These are phyloP conservation scores for Dictyostelium gargantuum DNA, from an alignment of 208 protist species.

Conservation along the genomic window DNA sequence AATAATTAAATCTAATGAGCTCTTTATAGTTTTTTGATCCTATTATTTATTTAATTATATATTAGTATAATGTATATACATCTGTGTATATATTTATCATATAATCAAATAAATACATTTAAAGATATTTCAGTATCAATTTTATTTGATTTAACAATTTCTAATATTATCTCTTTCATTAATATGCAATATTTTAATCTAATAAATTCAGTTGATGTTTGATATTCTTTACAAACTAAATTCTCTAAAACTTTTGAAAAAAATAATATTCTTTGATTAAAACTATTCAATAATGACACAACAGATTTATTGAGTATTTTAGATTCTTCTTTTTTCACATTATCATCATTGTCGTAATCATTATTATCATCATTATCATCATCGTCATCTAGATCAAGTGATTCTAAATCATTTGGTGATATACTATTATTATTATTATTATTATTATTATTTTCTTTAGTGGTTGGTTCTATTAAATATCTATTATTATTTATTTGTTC, in stretches of 20 bases:
- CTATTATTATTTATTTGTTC: background rate
- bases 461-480: background rate
- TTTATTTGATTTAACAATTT: background rate
- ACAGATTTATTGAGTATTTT: background rate
- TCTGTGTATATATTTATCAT: background rate
- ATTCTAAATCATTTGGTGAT: constrained; percentile 37
- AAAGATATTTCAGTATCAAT: background rate
- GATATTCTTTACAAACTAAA: background rate
- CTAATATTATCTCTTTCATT: constrained; percentile 1
- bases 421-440: background rate
- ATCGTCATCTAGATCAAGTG: background rate
- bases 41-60: background rate
- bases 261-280: background rate
- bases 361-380: background rate
- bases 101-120: background rate
- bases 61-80: background rate
- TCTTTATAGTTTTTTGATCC: constrained; percentile 48
- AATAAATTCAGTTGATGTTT: background rate
- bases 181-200: constrained; percentile 8
- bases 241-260: background rate
- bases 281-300: background rate
- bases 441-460: background rate
- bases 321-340: background rate
- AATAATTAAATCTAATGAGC: constrained; percentile 38
- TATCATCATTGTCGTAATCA: background rate